phyloP scores from a whole-genome alignment of 2,329 filamentous ascomycete species.

The Verruconis gallopava region DNA sequence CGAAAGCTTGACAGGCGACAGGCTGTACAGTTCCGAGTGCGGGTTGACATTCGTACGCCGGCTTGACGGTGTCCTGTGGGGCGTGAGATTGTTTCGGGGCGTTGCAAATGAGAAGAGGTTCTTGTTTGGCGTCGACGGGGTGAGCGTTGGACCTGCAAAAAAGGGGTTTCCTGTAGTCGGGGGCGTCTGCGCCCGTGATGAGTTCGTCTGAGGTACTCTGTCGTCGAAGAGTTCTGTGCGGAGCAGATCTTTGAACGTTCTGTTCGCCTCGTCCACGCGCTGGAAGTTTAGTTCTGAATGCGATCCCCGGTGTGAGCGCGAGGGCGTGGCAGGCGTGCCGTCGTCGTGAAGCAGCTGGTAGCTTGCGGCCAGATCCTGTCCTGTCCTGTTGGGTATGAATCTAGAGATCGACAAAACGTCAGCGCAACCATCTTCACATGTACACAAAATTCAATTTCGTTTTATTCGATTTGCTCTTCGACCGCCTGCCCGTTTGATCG shows the following conservation, averaged over 20 bases:
- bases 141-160: slow-evolving; percentile 59
- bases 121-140: slow-evolving; percentile 91
- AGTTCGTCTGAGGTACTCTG: slow-evolving; percentile 38
- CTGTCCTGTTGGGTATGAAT: slow-evolving; percentile 89
- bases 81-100: slow-evolving; percentile 56
- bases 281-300: slow-evolving; percentile 91
- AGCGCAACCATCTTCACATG: no score
- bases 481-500: no score
- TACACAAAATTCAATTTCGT: no score
- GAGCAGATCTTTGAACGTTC: slow-evolving; percentile 77
- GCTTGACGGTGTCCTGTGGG: slow-evolving; percentile 77
- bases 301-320: slow-evolving; percentile 68
- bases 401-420: no score
- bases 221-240: slow-evolving; percentile 92
- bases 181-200: slow-evolving; percentile 67
- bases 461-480: no score
- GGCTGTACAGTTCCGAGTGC: slow-evolving; percentile 82
- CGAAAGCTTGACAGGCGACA: slow-evolving; percentile 84
- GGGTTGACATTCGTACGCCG: slow-evolving; percentile 82
- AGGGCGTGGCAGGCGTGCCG: slow-evolving; percentile 82
- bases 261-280: slow-evolving; percentile 89
- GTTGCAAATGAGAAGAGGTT: slow-evolving; percentile 78
- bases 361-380: slow-evolving; percentile 84
- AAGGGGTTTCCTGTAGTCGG: slow-evolving; percentile 50
- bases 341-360: slow-evolving; percentile 88